A percentile compares a stretch with the other conserved stretches of the same genome.
phyloP scores from a whole-genome alignment of 108 stramenopile genomes.

The Schizochytrium sp. region DNA sequence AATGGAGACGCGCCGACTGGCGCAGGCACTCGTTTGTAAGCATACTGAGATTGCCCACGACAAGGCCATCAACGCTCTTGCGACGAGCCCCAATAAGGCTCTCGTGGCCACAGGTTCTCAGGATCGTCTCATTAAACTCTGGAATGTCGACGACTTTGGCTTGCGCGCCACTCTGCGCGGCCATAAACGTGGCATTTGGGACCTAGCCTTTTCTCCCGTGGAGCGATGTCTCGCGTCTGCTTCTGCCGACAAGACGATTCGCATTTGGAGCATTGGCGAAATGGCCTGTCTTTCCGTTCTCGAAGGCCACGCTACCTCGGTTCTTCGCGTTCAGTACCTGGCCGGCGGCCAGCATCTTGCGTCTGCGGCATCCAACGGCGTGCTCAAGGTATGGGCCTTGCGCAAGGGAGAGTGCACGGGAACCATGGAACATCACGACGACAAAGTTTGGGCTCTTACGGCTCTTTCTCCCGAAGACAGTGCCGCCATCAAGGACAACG shows the following conservation, averaged over 20 bases:
- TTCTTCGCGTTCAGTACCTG: slow-evolving; percentile 70
- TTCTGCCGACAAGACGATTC: slow-evolving; percentile 82
- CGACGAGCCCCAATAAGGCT: slow-evolving; percentile 87
- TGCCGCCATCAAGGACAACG: not conserved
- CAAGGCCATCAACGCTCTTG: slow-evolving; percentile 85
- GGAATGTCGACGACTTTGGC: slow-evolving; percentile 67
- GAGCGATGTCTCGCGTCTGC: slow-evolving; percentile 84
- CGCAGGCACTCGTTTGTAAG: not conserved
- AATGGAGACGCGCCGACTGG: slow-evolving; percentile 28
- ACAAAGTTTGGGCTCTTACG: slow-evolving; percentile 89
- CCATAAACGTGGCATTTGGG: slow-evolving; percentile 91
- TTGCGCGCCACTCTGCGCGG: slow-evolving; percentile 75
- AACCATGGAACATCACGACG: slow-evolving; percentile 77
- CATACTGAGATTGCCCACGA: slow-evolving; percentile 42
- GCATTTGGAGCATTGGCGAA: slow-evolving; percentile 82
- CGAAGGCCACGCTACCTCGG: slow-evolving; percentile 83
- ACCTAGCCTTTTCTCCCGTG: slow-evolving; percentile 79
- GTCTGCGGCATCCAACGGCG: slow-evolving; percentile 82
- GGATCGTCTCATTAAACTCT: slow-evolving; percentile 83
- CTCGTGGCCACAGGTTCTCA: slow-evolving; percentile 87
- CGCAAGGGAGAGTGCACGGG: slow-evolving; percentile 83
- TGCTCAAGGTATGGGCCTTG: slow-evolving; percentile 88
- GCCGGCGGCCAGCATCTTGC: slow-evolving; percentile 67
- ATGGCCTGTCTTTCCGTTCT: slow-evolving; percentile 78
- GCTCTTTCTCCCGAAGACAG: slow-evolving; percentile 19